Evolutionary conservation across 495 filamentous ascomycete genomes (phyloP).

Genomic region (Neurospora africana): DNA sequence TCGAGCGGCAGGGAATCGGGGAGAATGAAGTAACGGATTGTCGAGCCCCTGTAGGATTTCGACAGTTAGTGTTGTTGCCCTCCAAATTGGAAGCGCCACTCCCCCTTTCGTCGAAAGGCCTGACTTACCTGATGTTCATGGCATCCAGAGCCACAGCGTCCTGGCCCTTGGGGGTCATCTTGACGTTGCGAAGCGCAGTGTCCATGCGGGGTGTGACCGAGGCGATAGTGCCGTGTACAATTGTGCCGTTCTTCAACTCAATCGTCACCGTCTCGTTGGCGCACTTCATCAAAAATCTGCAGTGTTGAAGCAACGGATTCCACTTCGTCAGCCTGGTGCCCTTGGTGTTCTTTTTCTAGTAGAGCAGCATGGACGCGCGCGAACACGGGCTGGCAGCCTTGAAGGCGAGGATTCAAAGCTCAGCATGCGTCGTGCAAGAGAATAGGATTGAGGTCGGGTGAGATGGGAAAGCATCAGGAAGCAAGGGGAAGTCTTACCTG

Average conservation of each 20-base stretch:
- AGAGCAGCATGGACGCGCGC: background rate
- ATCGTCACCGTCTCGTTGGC: constrained; percentile 95
- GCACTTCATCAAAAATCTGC: constrained; percentile 97
- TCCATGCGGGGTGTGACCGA: constrained; percentile 97
- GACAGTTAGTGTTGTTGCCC: constrained; percentile 1
- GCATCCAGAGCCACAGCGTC: constrained; percentile 80
- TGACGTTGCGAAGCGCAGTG: constrained; percentile 82
- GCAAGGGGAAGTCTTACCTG: constrained; percentile 51
- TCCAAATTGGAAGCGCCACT: background rate
- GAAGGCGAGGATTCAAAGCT: constrained; percentile 19
- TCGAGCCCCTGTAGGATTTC: constrained; percentile 55
- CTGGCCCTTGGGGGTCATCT: constrained; percentile 82
- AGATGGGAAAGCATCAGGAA: background rate
- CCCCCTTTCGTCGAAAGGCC: background rate
- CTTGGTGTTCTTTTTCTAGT: background rate
- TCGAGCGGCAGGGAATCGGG: constrained; percentile 91
- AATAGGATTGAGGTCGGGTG: background rate
- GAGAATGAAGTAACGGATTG: constrained; percentile 81
- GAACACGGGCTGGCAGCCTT: constrained; percentile 8
- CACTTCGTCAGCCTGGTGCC: constrained; percentile 4
- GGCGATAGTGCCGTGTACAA: constrained; percentile 90
- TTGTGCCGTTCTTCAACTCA: constrained; percentile 96
- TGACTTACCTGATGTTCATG: constrained; percentile 58
- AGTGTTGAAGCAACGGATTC: background rate
- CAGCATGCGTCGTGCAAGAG: constrained; percentile 2